These are phyloP conservation scores for Lotmaria passim DNA, from an alignment of 208 protist genomes.

Conservation along the genomic window DNA sequence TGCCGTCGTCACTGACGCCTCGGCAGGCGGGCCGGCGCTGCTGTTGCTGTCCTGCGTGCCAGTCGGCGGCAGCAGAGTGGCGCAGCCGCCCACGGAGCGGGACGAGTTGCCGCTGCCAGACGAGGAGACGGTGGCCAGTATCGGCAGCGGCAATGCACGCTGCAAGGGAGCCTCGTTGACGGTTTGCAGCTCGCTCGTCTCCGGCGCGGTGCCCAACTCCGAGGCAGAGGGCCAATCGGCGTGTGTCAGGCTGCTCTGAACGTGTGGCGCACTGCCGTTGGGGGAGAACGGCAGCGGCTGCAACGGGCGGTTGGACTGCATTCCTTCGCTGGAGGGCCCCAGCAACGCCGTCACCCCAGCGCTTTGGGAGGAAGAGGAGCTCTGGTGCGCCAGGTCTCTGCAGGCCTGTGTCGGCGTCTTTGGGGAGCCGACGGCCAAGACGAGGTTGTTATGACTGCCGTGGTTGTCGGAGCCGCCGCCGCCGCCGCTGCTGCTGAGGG, in stretches of 20 bases:
- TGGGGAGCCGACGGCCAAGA: background rate
- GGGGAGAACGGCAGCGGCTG: background rate
- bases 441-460: conserved; percentile 11
- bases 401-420: conserved; percentile 9
- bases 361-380: conserved; percentile 1
- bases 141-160: conserved; percentile 13
- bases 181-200: background rate
- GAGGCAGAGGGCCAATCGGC: background rate
- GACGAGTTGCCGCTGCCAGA: conserved; percentile 1
- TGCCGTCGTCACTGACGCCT: background rate
- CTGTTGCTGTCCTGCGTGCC: background rate
- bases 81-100: background rate
- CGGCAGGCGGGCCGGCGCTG: background rate
- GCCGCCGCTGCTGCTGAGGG: background rate
- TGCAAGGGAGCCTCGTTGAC: background rate
- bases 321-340: background rate
- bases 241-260: background rate
- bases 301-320: background rate
- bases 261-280: background rate
- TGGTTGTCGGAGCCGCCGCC: background rate
- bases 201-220: conserved; percentile 2
- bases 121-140: conserved; percentile 18
- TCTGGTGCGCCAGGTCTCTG: background rate
- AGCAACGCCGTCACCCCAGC: conserved; percentile 10
- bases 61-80: background rate